phyloP scores from a whole-genome alignment of 2,329 filamentous ascomycete species.

The Colletotrichum sansevieriae region DNA sequence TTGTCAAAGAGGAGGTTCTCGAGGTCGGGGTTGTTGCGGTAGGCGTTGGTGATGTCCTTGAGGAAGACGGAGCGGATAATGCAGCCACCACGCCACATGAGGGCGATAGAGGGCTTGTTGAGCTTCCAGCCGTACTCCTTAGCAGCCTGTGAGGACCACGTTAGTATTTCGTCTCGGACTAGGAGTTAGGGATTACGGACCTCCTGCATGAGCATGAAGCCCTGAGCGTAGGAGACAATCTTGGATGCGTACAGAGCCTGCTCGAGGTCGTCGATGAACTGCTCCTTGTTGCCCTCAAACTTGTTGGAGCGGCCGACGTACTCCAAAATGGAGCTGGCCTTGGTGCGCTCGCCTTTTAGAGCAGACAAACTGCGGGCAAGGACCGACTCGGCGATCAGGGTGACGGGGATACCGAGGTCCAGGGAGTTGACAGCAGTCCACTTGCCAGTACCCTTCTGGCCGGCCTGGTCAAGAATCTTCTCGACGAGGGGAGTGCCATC shows the following conservation, averaged over 20 bases:
- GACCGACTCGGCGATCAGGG: constrained; percentile 96
- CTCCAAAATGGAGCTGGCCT: constrained; percentile 82
- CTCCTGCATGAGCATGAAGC: constrained; percentile 99
- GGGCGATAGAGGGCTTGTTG: constrained; percentile 99
- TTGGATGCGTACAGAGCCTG: constrained; percentile 99
- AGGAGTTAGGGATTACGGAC: constrained; percentile 56
- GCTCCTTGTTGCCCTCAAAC: constrained; percentile 90
- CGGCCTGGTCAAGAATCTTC: constrained; percentile 98
- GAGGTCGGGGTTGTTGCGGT: constrained; percentile 93
- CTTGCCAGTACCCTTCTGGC: constrained; percentile 99
- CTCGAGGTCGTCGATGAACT: constrained; percentile 97
- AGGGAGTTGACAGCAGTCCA: constrained; percentile 99
- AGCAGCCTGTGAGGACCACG: constrained; percentile 74
- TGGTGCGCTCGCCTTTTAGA: constrained; percentile 92
- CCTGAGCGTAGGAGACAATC: constrained; percentile 99
- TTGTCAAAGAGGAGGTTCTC: constrained; percentile 99
- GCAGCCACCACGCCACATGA: constrained; percentile 99
- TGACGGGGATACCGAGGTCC: constrained; percentile 98
- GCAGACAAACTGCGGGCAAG: constrained; percentile 94
- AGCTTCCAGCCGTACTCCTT: constrained; percentile 98
- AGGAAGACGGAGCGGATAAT: constrained; percentile 99
- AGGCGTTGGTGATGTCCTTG: constrained; percentile 98
- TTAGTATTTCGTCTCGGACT: constrained; percentile 42
- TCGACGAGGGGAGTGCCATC: constrained; percentile 92
- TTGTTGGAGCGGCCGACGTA: constrained; percentile 79